These are phyloP conservation scores for Solioccasus polychromus DNA, from an alignment of 768 basidiomycete genomes.

Conservation along the genomic window DNA sequence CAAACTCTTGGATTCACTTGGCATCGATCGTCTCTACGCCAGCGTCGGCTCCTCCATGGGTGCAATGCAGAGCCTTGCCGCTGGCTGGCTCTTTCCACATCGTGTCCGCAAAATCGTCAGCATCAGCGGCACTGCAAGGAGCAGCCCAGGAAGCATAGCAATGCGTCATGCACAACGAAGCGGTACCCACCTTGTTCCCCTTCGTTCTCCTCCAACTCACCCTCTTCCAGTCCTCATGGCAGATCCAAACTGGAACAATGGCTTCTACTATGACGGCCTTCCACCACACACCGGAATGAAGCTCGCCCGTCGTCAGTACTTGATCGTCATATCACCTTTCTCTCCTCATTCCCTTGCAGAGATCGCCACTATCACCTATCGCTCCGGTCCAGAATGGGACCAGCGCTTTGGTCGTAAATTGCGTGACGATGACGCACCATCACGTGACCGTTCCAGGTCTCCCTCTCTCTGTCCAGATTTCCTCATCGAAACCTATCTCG, in stretches of 20 bases:
- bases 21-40: conserved; percentile 83
- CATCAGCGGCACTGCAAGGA: conserved; percentile 93
- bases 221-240: conserved; percentile 84
- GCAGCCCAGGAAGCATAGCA: conserved; percentile 87
- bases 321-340: not conserved
- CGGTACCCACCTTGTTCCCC: conserved; percentile 48
- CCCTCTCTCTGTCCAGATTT: conserved; percentile 96
- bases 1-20: conserved; percentile 76
- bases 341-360: conserved; percentile 46
- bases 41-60: conserved; percentile 97
- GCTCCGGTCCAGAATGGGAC: conserved; percentile 99
- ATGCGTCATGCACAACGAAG: conserved; percentile 96
- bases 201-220: conserved; percentile 1
- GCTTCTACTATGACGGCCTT: conserved; percentile 94
- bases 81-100: conserved; percentile 89
- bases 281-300: conserved; percentile 99
- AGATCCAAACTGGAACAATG: conserved; percentile 99
- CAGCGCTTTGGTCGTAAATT: conserved; percentile 89
- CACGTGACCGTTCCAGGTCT: conserved; percentile 24
- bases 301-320: conserved; percentile 83
- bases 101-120: conserved; percentile 88
- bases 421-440: conserved; percentile 30
- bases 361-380: conserved; percentile 98
- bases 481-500: conserved; percentile 97
- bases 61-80: conserved; percentile 94